These are phyloP conservation scores for Nakazawaea ishiwadae DNA, from an alignment of 805 yeast species.

Conservation along the genomic window DNA sequence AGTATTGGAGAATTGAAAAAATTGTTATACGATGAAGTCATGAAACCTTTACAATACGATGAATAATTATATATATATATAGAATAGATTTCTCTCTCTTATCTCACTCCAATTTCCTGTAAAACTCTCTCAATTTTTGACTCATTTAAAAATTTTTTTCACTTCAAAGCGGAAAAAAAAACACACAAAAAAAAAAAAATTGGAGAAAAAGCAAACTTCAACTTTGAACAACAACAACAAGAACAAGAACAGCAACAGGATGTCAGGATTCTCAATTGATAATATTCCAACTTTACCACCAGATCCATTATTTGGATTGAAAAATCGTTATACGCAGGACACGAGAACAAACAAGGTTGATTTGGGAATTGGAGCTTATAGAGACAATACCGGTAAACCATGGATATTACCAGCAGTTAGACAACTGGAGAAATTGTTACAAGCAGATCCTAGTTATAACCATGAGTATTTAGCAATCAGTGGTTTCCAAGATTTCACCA, in stretches of 20 bases:
- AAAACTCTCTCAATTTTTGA: no score
- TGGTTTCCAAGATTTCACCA: slow-evolving; percentile 65
- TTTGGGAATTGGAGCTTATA: slow-evolving; percentile 78
- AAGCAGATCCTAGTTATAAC: slow-evolving; percentile 56
- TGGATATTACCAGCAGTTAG: slow-evolving; percentile 69
- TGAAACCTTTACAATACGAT: slow-evolving; percentile 36
- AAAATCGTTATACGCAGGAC: slow-evolving; percentile 60
- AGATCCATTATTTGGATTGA: slow-evolving; percentile 83
- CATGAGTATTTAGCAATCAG: slow-evolving; percentile 87
- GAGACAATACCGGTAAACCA: slow-evolving; percentile 66
- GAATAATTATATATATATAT: neutral
- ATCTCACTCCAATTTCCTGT: no score
- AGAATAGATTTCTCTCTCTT: no score
- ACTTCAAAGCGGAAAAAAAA: no score
- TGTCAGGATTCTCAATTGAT: slow-evolving; percentile 8
- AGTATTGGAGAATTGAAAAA: slow-evolving; percentile 71
- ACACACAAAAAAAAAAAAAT: neutral
- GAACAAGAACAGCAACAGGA: slow-evolving; percentile 1
- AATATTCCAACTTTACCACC: slow-evolving; percentile 66
- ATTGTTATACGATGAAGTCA: slow-evolving; percentile 76
- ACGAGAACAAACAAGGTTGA: slow-evolving; percentile 67
- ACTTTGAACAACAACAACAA: neutral
- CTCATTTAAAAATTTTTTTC: no score
- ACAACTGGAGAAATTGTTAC: slow-evolving; percentile 62
- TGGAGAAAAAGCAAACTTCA: neutral